Evolutionary conservation across 2,329 filamentous ascomycete genomes (phyloP), one percentile per base, ranked within the genome.

Genomic region (Elsinoe batatas): DNA sequence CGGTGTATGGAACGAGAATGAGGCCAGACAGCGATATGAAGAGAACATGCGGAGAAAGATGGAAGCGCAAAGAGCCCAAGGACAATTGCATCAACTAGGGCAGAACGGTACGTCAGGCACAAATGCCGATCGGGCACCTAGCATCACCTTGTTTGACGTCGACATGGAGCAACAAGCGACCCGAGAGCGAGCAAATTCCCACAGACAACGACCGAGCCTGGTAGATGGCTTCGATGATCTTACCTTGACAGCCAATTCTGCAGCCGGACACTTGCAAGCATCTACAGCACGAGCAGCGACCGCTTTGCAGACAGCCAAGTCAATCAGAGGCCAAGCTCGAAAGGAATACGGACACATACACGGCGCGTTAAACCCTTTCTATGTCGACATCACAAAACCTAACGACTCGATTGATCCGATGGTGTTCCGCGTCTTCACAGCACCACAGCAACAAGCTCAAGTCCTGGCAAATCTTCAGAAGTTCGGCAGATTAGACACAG

Each of bases 311-410:
- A 78, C 79, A 30, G 84, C 84, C 26, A 82, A 79, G 64, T 97
- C 91, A 47, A 81, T 94, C 51, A 79, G 93, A 40, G 93, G 91
- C 3, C 81, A 84, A 63, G 93, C 93, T 43, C 81, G 91, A 59
- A 83, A 93, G 63, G 91, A 97, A 69, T 98, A 91, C 67, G 91
- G 87, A 13, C 94, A 86, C 68, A 78, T 97, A 12, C 94, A 97
- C 69, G 85, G 84, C n/a, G 87, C 88, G 3, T 71, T 98, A 62
- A 87, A 84, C 10, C 91, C 91, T 0, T 91, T 94, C 63, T 98
- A 97, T 71, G 81, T 82, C 61, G 89, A 98, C 67, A 79, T 97
- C 40, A 82, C 80, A 35, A 78, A 76, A 59, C 83, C 85, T 2
- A 82, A 77, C 72, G 88, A 76, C 60, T 88, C 87, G 72, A 81